Evolutionary conservation across 768 basidiomycete species (phyloP), one percentile per base, ranked within the genome.

Genomic region (Termitomyces sp.): DNA sequence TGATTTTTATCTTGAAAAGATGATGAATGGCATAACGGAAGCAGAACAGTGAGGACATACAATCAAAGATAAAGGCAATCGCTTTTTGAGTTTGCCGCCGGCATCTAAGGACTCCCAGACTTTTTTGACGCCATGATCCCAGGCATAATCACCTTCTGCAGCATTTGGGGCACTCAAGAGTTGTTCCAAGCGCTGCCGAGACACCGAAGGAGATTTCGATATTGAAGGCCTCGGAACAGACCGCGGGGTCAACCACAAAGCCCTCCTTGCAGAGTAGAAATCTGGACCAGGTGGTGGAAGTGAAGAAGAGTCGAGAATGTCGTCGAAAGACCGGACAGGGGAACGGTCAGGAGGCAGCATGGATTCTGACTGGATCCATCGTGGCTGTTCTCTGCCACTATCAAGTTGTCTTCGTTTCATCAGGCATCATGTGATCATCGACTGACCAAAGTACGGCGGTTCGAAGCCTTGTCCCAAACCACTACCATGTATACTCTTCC

Each of bases 231-330:
- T 39, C 44, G 27, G 35, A 51, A 27, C 14, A 52, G 25, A 59
- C 35, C 55, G 68, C 42, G 66, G 73, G 39, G 60, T 71, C 21
- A 85, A 73, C 89, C 89, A 92, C 32, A 85, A 71, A 5, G 75
- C 73, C 48, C 87, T 76, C 39, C 89, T 80, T 0, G 82, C 85
- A 17, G 71, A 70, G 68, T 86, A 92, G 63, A 83, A 74, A 4
- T 74, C 79, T 19, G 83, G 84, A 0, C 89, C 89, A 5, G 86
- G 82, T 44, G 77, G 75, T 17, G 86, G 86, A 32, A 88, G 71
- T 35, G 68, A 54, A 16, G 76, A 62, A 14, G 68, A 57, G 34
- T 69, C 68, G 27, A 81, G 66, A 37, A 75, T 64, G 14, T 73
- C 63, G 39, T 81, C 73, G 61, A 81, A 82, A 53, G 53, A 55